Evolutionary conservation across 73 alveolate genomes (phyloP), one percentile per base, ranked within the genome.

Genomic region (Symbiodinium natans): DNA sequence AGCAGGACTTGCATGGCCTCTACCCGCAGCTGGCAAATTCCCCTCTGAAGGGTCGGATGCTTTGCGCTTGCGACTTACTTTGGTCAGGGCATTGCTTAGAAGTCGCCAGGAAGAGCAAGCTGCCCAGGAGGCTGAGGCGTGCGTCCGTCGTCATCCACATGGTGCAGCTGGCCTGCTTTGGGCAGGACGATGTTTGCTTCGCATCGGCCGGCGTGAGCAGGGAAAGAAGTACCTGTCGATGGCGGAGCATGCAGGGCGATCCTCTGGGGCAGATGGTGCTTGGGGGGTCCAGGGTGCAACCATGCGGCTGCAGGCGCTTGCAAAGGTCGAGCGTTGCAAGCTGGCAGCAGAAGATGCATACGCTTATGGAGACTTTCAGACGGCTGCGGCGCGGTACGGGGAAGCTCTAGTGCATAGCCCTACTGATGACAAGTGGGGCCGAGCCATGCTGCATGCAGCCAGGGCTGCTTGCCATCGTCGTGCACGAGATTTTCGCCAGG

Each of bases 391-490:
- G 36, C 83, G 92, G 36, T 92, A 92, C 27, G 92, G 92, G 38
- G 98, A 92, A 17, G 98, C 98, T 17, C 40, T 92, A 43, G 33
- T 46, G 33, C 82, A 41, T 33, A 43, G 92, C 82, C 98, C 92
- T 21, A 38, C 68, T 33, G 98, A 92, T 36, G 98, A 92, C 98
- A 74, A 77, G 92, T 92, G 98, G 98, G 98, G 92, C 71, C 92
- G 98, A 13, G 98, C 98, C 34, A 80, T 42, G 48, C 98, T 92
- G 9, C 98, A 75, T 23, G 98, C 92, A 36, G 92, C 90, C 13
- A 88, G 98, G 21, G 98, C 98, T 21, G 98, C 98, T 13, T 92
- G 98, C 83, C 98, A 77, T 52, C 98, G 98, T 52, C 90, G 98
- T 8, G 98, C 98, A 4, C 40, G 98, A 9, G 98, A 92, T 46